phyloP scores from a whole-genome alignment of 805 yeast species.

The Wickerhamomyces bisporus region DNA sequence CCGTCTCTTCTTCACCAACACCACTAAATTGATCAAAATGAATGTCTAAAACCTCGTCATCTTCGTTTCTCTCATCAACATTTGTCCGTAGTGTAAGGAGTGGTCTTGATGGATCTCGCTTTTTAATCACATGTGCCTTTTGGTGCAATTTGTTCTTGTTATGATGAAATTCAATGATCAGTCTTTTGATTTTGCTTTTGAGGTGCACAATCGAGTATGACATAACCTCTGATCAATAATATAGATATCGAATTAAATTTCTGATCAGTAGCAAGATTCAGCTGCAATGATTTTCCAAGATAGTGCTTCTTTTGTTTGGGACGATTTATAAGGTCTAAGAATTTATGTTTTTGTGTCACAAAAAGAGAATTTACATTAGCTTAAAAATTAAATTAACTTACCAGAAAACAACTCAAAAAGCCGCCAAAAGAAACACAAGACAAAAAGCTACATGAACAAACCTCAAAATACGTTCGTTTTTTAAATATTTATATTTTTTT shows the following conservation, averaged over 20 bases:
- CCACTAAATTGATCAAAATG: slow-evolving; percentile 4
- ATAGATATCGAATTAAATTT: too few relatives aligned
- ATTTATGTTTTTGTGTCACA: too few relatives aligned
- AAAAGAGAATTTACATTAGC: too few relatives aligned
- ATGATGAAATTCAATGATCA: slow-evolving; percentile 11
- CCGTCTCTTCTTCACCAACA: neutral
- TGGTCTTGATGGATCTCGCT: slow-evolving; percentile 7
- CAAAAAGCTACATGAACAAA: too few relatives aligned
- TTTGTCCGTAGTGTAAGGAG: slow-evolving; percentile 6
- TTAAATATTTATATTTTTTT: neutral
- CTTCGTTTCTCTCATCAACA: neutral
- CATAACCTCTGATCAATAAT: neutral
- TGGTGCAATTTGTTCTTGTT: slow-evolving; percentile 5
- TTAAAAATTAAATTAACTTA: too few relatives aligned
- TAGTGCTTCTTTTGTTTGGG: too few relatives aligned
- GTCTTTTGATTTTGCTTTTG: slow-evolving; percentile 8
- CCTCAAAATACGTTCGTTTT: too few relatives aligned
- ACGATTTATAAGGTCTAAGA: too few relatives aligned
- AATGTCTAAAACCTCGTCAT: neutral
- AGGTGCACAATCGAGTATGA: slow-evolving; percentile 1
- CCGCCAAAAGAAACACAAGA: too few relatives aligned
- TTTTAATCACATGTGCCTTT: slow-evolving; percentile 5
- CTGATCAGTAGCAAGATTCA: too few relatives aligned
- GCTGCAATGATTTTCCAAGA: too few relatives aligned
- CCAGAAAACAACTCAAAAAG: too few relatives aligned